Evolutionary conservation across 306 rosid genomes (phyloP), one percentile per base, ranked within the genome.

Genomic region (Neltuma alba): DNA sequence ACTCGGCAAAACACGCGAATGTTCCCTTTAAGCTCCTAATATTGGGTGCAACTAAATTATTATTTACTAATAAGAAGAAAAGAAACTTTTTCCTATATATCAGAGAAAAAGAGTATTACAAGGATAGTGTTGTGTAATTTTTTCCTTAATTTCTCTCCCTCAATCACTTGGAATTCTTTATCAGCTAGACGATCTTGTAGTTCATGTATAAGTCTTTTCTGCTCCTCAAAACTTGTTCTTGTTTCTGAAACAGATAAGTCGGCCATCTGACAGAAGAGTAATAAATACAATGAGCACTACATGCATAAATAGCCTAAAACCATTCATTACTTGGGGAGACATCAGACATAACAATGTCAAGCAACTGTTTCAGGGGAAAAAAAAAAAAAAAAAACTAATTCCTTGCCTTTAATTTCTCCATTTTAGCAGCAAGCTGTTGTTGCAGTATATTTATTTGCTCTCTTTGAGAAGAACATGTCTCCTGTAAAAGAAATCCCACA

Each of bases 1-100:
- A 96, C 97, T 31, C 98, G 94, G 71, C 98, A 94, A 70, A 96
- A 96, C 4, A 96, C 99, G 9, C 99, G 90, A 72, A 96, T 96
- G 76, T 96, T 96, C 60, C 99, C 99, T 88, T 96, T 96, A 11
- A 96, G 77, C 81, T 96, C 99, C 99, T 96, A 62, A 33, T 25
- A 72, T 57, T 47, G 37, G 77, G 23, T 75, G 63, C 48, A 41
- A 66, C 67, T 69, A 15, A 60, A 48, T 28, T 44, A 44, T 36
- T 16, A 33, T 30, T 23, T 68, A 21, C 8, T 2, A 16, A 68
- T 68, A 12, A 41, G 12, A 3, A 34, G 5, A 7, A 68, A 11
- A 21, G 16, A 0, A 13, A 25, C 0, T 8, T 12, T 38, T 15
- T 30, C 23, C 28, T 38, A 3, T 11, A 44, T 67, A 67, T 2